Evolutionary conservation across 2,329 filamentous ascomycete species (phyloP), one percentile per base, ranked within the genome.

Genomic region (Neopestalotiopsis rosae): DNA sequence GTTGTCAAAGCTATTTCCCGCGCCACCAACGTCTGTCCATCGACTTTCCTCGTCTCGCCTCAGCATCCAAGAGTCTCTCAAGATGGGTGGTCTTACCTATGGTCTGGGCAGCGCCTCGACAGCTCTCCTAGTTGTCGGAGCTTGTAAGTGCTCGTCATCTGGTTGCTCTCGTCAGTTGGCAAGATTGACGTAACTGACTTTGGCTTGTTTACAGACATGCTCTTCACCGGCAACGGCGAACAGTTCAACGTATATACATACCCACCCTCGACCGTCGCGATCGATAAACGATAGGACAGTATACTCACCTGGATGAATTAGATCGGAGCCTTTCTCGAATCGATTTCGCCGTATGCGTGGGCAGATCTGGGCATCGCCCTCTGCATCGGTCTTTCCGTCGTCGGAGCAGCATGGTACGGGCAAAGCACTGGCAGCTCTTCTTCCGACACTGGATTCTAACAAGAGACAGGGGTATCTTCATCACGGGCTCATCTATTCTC

Each of bases 211-310:
- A 72, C 81, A 99, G 96, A 99, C 84, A 97, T 99, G 94, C 94
- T 99, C 81, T 98, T 99, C 81, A 97, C 96, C 78, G 94, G 94
- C 79, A 94, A 93, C 81, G 96, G 97, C 79, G 95, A 99, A 87
- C 87, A 92, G 70, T 99, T 99, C 85, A 97, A 99, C 84, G 94
- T 94, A 88, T 71, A 89, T 78, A 65, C 24, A 67, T 17, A n/a
- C 17, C 14, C n/a, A 14, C 14, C 42, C 40, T 56, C 49, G 13
- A 14, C 57, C 20, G 30, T 30, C 30, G 24, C 24, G 17, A 30
- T 34, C 65, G 45, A 61, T 40, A 24, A 17, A 38, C n/a, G 24
- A 13, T 7, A 69, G 28, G 38, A 34, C 34, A 32, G 56, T 34
- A n/a, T 28, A 40, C 66, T 79, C 75, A 78, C 76, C 68, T 71